Evolutionary conservation across 164 flowering plant species (phyloP), one percentile per base, ranked within the genome.

Genomic region (Liquidambar formosana): DNA sequence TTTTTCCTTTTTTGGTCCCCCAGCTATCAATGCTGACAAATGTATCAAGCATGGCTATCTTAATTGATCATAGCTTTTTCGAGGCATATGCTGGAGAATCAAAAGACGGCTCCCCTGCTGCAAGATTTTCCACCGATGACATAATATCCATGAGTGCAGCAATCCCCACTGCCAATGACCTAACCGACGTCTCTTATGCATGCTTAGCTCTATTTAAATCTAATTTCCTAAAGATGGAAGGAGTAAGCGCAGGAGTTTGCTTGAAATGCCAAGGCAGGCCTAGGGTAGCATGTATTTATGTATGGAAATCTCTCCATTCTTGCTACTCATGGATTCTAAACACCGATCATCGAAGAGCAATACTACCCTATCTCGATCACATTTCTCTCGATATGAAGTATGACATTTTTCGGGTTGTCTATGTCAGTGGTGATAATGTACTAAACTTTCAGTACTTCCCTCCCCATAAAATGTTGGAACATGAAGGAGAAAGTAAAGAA

Each of bases 81-180:
- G 84, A 86, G 0, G 78, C 90, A 10, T 86, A 80, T n/a, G 86
- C 77, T 0, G 91, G 93, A 44, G 86, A 86, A 69, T 83, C 93
- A 14, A 80, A 70, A 69, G 81, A 80, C 23, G 82, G 85, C 44
- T 64, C 69, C 8, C 51, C 77, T 0, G 82, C 79, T 0, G 86
- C 88, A 3, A 81, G 76, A 47, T 76, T 89, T 47, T 76, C 68
- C 41, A 75, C 77, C 1, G 87, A 89, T 10, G 86, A 81, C 77
- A 81, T 71, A 15, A 63, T 89, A 13, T 78, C 80, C 5, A 33
- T 89, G 70, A 71, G 65, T 53, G 33, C 72, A 1, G 72, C 73
- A 19, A 27, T 65, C 48, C 66, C 74, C 23, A 51, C 27, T 4
- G 38, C 70, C 0, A 65, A 76, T 0, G 74, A 76, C 62, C 14